phyloP scores from a whole-genome alignment of 2,329 filamentous ascomycete genomes.

The Diaporthe longicolla region DNA sequence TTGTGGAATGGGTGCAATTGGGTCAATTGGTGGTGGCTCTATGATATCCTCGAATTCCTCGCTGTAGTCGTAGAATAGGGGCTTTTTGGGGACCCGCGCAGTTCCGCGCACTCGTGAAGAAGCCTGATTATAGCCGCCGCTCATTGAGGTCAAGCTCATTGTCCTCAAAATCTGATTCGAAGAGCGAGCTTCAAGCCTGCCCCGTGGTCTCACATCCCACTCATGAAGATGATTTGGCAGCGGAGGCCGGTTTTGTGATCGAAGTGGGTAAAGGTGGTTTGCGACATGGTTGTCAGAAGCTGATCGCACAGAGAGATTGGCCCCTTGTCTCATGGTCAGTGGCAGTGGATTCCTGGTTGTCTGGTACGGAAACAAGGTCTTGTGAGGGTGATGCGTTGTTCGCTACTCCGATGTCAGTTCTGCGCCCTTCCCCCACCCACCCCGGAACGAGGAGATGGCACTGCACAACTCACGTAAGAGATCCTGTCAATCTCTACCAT shows the following conservation, averaged over 20 bases:
- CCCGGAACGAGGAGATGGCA: neutral
- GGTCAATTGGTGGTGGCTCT: slow-evolving; percentile 40
- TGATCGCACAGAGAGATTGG: slow-evolving; percentile 58
- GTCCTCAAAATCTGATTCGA: slow-evolving; percentile 58
- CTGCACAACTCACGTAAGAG: slow-evolving; percentile 58
- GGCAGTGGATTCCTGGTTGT: slow-evolving; percentile 54
- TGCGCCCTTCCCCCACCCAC: no score
- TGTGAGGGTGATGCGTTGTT: slow-evolving; percentile 60
- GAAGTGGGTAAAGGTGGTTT: slow-evolving; percentile 41
- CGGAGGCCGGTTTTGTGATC: slow-evolving; percentile 46
- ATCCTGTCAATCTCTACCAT: slow-evolving; percentile 65
- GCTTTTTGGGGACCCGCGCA: slow-evolving; percentile 48
- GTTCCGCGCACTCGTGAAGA: slow-evolving; percentile 46
- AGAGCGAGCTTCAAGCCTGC: slow-evolving; percentile 53
- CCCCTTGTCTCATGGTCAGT: slow-evolving; percentile 56
- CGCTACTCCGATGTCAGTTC: slow-evolving; percentile 54
- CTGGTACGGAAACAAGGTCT: slow-evolving; percentile 53
- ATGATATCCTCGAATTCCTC: slow-evolving; percentile 61
- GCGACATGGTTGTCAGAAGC: slow-evolving; percentile 45
- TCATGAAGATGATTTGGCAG: slow-evolving; percentile 55
- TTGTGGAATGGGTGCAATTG: slow-evolving; percentile 52
- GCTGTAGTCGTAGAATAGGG: slow-evolving; percentile 68
- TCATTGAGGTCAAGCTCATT: slow-evolving; percentile 64
- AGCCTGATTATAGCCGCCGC: slow-evolving; percentile 61
- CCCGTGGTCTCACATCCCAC: slow-evolving; percentile 50